phyloP scores from a whole-genome alignment of 306 rosid species.

The Prinsepia uniflora region DNA sequence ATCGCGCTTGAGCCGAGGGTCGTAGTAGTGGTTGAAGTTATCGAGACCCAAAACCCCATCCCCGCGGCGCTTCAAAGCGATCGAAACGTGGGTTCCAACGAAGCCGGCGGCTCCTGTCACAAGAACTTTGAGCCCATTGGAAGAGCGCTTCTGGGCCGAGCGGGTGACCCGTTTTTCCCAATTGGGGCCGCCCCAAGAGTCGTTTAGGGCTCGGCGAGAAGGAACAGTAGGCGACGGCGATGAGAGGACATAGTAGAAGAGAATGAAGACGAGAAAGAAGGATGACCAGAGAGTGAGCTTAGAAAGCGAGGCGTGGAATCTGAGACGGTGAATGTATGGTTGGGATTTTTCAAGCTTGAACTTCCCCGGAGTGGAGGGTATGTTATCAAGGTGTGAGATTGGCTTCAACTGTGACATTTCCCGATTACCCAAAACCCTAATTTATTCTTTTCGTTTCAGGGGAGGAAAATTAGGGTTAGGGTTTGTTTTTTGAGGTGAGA shows the following conservation, averaged over 20 bases:
- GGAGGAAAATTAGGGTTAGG: conserved; percentile 4
- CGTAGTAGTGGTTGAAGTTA: conserved; percentile 72
- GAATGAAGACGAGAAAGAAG: conserved; percentile 48
- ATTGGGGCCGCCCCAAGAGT: conserved; percentile 66
- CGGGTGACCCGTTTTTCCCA: conserved; percentile 75
- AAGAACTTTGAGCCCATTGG: conserved; percentile 47
- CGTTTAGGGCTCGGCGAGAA: conserved; percentile 39
- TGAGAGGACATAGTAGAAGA: conserved; percentile 37
- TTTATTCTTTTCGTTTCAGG: background rate
- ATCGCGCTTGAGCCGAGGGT: conserved; percentile 55
- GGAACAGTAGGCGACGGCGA: conserved; percentile 36
- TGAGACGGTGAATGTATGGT: conserved; percentile 53
- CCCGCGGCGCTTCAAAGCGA: conserved; percentile 72
- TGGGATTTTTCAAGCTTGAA: conserved; percentile 59
- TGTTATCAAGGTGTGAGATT: conserved; percentile 45
- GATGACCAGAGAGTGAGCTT: conserved; percentile 55
- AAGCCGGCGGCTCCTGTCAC: conserved; percentile 85
- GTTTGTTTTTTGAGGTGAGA: background rate
- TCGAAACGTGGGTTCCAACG: conserved; percentile 74
- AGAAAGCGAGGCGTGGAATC: conserved; percentile 47
- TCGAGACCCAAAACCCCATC: conserved; percentile 81
- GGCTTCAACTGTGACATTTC: conserved; percentile 55
- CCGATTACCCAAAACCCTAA: conserved; percentile 9
- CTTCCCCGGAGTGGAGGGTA: conserved; percentile 79
- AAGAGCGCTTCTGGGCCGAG: conserved; percentile 39